phyloP scores from a whole-genome alignment of 1,284 basidiomycete genomes.

The Cutaneotrichosporon sp. region DNA sequence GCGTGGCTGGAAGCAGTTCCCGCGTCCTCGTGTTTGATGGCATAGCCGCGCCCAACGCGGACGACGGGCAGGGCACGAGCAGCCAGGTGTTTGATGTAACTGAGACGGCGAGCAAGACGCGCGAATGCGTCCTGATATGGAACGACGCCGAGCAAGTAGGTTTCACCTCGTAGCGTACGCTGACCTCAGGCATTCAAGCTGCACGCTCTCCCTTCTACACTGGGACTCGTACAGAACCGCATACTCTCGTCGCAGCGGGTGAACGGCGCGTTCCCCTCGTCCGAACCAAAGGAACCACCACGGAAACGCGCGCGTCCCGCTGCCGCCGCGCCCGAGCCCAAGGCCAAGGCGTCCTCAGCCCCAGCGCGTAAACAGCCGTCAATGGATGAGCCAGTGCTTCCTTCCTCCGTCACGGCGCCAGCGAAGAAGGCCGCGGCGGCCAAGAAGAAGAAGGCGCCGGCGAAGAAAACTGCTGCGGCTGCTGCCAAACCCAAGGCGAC shows the following conservation, averaged over 20 bases:
- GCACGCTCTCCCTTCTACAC: conserved; percentile 29
- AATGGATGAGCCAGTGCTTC: neutral
- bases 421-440: conserved; percentile 3
- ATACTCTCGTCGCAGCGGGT: conserved; percentile 12
- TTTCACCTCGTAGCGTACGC: neutral
- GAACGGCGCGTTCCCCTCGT: conserved; percentile 2
- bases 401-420: neutral
- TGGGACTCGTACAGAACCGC: conserved; percentile 35
- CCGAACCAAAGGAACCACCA: neutral
- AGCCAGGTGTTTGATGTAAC: conserved; percentile 39
- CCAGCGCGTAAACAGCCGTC: conserved; percentile 8
- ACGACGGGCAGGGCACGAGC: neutral
- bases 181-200: conserved; percentile 24
- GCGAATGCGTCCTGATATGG: conserved; percentile 43
- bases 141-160: conserved; percentile 29
- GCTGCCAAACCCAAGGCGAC: conserved; percentile 15
- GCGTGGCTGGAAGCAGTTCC: neutral
- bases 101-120: conserved; percentile 30
- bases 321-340: neutral
- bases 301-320: neutral
- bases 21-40: conserved; percentile 7
- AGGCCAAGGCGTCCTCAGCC: too few relatives aligned
- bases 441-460: conserved; percentile 7
- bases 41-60: too few relatives aligned
- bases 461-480: conserved; percentile 6